These are phyloP conservation scores for Hyaloperonospora brassicae DNA, from an alignment of 352 stramenopile genomes.

Conservation along the genomic window DNA sequence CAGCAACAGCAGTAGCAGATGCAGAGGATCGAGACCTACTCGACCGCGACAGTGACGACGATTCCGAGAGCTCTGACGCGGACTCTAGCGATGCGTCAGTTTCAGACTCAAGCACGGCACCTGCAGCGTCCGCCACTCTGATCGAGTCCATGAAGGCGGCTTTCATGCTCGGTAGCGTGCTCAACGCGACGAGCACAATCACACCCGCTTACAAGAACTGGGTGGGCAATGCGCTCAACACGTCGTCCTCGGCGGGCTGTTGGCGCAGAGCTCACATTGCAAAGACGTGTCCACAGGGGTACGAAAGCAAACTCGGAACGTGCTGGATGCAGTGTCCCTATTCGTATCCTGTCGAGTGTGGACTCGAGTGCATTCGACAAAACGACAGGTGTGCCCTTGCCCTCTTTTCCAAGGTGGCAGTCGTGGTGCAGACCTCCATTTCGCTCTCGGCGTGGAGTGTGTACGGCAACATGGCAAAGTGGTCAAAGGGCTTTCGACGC, in stretches of 20 bases:
- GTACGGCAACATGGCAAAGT: conserved; percentile 25
- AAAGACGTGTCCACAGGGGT: conserved; percentile 30
- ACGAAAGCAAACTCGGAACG: conserved; percentile 18
- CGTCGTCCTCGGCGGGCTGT: conserved; percentile 17
- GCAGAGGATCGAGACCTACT: no score
- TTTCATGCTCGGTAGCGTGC: conserved; percentile 19
- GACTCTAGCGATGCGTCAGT: no score
- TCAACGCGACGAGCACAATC: conserved; percentile 27
- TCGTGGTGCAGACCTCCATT: conserved; percentile 22
- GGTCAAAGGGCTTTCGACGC: conserved; percentile 16
- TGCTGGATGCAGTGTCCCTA: conserved; percentile 40
- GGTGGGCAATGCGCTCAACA: conserved; percentile 15
- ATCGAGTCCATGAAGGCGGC: conserved; percentile 6
- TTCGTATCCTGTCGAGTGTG: conserved; percentile 36
- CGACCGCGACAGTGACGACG: no score
- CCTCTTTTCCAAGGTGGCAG: conserved; percentile 27
- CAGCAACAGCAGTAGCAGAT: no score
- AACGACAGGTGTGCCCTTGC: conserved; percentile 29
- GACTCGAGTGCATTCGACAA: conserved; percentile 35
- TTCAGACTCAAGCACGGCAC: no score
- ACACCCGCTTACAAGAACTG: conserved; percentile 27
- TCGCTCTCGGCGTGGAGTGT: conserved; percentile 17
- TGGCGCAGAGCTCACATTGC: conserved; percentile 34
- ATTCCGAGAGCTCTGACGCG: no score
- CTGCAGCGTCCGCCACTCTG: no score